A percentile compares a stretch with the other conserved stretches of the same genome.
These are phyloP conservation scores for Tricholoma sp. DNA, from an alignment of 768 basidiomycete genomes.

Conservation along the genomic window DNA sequence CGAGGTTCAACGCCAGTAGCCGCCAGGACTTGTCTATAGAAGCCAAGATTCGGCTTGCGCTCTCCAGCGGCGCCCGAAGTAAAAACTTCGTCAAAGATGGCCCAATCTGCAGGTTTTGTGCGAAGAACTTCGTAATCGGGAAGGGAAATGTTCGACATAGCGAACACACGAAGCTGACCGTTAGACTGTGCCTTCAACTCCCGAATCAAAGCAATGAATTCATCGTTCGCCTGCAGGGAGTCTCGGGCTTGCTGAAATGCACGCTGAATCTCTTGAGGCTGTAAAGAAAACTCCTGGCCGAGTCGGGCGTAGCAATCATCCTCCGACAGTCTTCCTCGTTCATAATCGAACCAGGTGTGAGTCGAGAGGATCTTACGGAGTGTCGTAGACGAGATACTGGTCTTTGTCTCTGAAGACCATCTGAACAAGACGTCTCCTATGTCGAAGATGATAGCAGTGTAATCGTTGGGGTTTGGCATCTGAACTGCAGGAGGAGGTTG, in stretches of 20 bases:
- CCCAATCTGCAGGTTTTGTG: constrained; percentile 43
- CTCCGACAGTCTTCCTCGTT: constrained; percentile 40
- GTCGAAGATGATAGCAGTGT: constrained; percentile 44
- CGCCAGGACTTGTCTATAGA: constrained; percentile 44
- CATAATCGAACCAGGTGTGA: constrained; percentile 51
- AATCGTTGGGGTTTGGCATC: constrained; percentile 10
- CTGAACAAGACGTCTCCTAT: constrained; percentile 53
- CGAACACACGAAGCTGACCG: constrained; percentile 36
- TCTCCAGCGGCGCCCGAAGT: constrained; percentile 48
- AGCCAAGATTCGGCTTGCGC: constrained; percentile 52
- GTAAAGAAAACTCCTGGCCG: constrained; percentile 33
- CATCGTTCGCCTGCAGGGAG: constrained; percentile 38
- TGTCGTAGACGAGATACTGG: constrained; percentile 33
- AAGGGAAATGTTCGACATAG: constrained; percentile 56
- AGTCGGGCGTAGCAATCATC: constrained; percentile 38
- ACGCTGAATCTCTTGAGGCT: constrained; percentile 32
- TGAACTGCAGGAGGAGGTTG: not conserved
- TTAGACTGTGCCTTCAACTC: constrained; percentile 36
- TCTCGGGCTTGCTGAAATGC: constrained; percentile 46
- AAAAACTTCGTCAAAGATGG: constrained; percentile 44
- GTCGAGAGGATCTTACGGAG: constrained; percentile 39
- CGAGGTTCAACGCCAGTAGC: constrained; percentile 40
- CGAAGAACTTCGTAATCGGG: constrained; percentile 45
- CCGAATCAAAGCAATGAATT: constrained; percentile 41
- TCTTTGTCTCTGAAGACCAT: constrained; percentile 45